These are phyloP conservation scores for Cucumis melo DNA, from an alignment of 306 rosid species.

Conservation along the genomic window DNA sequence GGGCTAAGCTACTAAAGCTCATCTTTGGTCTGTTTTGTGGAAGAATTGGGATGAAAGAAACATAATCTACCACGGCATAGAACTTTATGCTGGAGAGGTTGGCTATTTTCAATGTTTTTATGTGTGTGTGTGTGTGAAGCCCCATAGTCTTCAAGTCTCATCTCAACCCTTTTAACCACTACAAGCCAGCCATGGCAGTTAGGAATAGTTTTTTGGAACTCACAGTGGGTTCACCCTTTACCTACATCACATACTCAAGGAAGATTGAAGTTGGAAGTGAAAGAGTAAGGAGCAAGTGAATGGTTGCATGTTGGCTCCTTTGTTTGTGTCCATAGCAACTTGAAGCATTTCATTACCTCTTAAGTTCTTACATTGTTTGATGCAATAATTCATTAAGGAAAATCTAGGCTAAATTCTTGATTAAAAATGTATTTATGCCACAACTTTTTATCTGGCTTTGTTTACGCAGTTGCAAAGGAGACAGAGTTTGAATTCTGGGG, in stretches of 20 bases:
- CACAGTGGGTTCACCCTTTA: background rate
- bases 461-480: constrained; percentile 62
- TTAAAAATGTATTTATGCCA: constrained; percentile 1
- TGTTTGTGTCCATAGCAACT: background rate
- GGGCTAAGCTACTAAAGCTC: no score
- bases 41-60: no score
- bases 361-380: background rate
- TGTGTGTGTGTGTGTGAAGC: no score
- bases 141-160: no score
- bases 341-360: background rate
- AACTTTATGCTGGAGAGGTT: no score
- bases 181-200: background rate
- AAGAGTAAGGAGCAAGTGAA: no score
- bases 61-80: no score
- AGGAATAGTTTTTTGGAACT: background rate
- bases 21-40: no score
- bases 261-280: background rate
- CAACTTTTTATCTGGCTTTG: constrained; percentile 4
- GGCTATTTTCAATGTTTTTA: no score
- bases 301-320: background rate
- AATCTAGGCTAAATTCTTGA: background rate
- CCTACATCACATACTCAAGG: background rate
- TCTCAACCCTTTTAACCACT: background rate
- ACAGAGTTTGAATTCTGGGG: constrained; percentile 86
- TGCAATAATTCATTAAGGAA: background rate